Conservation (phyloP, 2,329 filamentous ascomycete species). For the Albophoma yamanashiensis region DNA sequence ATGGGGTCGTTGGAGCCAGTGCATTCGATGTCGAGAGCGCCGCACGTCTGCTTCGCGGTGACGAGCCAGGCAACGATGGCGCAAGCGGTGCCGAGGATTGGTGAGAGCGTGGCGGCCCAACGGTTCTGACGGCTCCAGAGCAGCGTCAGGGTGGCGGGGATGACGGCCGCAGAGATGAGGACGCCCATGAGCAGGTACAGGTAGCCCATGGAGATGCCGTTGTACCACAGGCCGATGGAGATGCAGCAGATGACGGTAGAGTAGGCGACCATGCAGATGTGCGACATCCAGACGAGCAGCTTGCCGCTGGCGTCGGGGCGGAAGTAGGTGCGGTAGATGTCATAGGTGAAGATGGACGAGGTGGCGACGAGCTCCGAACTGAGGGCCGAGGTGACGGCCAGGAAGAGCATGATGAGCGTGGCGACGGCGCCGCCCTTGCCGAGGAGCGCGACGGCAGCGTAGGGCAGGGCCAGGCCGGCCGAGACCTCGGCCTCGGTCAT, state of each 20-base stretch:
- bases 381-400: conserved; percentile 79
- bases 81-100: conserved; percentile 54
- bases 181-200: conserved; percentile 87
- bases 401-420: conserved; percentile 73
- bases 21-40: conserved; percentile 56
- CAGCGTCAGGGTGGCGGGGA: conserved; percentile 71
- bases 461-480: conserved; percentile 75
- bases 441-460: conserved; percentile 73
- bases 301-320: conserved; percentile 66
- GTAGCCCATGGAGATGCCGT: conserved; percentile 77
- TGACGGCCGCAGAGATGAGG: conserved; percentile 75
- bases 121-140: conserved; percentile 73
- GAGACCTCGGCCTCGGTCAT: conserved; percentile 66
- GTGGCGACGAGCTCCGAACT: conserved; percentile 80
- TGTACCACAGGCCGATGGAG: conserved; percentile 63
- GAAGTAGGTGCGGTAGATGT: conserved; percentile 80
- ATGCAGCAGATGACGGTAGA: conserved; percentile 69
- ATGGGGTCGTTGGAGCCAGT: conserved; percentile 80
- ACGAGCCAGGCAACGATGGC: conserved; percentile 68
- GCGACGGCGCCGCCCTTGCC: conserved; percentile 72
- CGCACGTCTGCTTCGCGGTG: conserved; percentile 58
- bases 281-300: conserved; percentile 69
- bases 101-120: conserved; percentile 57
- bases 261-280: conserved; percentile 60
- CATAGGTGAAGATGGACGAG: conserved; percentile 78